Percentiles rank a stretch among this genome's conserved stretches.
phyloP scores from a whole-genome alignment of 2,329 filamentous ascomycete species.

The Claviceps maximensis region DNA sequence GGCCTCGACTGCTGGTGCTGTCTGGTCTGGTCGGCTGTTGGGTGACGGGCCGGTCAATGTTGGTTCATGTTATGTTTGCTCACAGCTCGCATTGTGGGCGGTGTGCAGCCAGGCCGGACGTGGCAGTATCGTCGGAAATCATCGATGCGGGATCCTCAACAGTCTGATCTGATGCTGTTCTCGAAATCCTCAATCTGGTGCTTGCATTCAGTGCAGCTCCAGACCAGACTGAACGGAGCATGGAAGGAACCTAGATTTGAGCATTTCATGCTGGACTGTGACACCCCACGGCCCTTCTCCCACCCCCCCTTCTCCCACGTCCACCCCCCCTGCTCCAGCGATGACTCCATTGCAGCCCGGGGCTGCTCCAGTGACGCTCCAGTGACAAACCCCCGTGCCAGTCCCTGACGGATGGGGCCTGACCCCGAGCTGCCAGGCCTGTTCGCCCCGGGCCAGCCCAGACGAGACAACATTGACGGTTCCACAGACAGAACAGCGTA shows the following conservation, averaged over 20 bases:
- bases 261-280: not conserved
- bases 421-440: not conserved
- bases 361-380: constrained; percentile 1
- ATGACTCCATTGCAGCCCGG: not conserved
- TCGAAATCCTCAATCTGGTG: not conserved
- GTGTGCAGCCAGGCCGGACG: not conserved
- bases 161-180: not conserved
- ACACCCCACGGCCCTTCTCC: not conserved
- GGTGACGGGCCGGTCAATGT: not conserved
- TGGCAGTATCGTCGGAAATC: not conserved
- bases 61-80: not conserved
- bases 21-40: not conserved
- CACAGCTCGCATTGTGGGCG: not conserved
- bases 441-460: no score
- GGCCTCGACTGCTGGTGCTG: not conserved
- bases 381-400: constrained; percentile 1
- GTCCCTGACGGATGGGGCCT: constrained; percentile 1
- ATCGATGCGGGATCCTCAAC: not conserved
- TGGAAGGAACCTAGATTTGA: not conserved
- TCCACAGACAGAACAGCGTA: not conserved
- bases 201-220: not conserved
- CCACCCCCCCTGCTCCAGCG: not conserved
- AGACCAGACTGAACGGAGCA: not conserved
- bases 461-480: not conserved
- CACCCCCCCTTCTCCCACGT: not conserved